Percentiles rank a stretch among this genome's conserved stretches.
These are phyloP conservation scores for Talaromyces sp. DNA, from an alignment of 2,329 filamentous ascomycete species.

Conservation along the genomic window DNA sequence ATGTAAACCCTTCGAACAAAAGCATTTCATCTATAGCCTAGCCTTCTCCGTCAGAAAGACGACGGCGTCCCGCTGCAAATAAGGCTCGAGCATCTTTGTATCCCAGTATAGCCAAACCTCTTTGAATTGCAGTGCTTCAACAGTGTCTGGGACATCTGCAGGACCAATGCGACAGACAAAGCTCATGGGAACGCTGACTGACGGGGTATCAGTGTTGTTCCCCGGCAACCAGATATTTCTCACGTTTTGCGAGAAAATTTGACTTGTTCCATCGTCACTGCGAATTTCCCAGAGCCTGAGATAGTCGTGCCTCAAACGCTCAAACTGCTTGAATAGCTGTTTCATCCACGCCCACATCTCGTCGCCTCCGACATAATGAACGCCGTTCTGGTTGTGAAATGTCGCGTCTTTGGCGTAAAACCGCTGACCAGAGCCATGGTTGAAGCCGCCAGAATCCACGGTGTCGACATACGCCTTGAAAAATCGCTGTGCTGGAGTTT, in stretches of 20 bases:
- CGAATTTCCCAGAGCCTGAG: slow-evolving; percentile 9
- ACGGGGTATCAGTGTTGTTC: slow-evolving; percentile 5
- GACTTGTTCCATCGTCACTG: slow-evolving; percentile 6
- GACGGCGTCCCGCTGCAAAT: slow-evolving; percentile 7
- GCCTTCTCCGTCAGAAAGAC: slow-evolving; percentile 2
- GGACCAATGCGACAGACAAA: slow-evolving; percentile 9
- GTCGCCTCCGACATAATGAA: slow-evolving; percentile 12
- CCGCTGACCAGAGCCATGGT: slow-evolving; percentile 8
- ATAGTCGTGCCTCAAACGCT: slow-evolving; percentile 7
- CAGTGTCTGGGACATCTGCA: slow-evolving; percentile 1
- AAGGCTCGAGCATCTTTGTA: slow-evolving; percentile 2
- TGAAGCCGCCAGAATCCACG: slow-evolving; percentile 10
- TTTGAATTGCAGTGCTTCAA: slow-evolving; percentile 6
- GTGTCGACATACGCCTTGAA: slow-evolving; percentile 12
- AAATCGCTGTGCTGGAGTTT: slow-evolving; percentile 9
- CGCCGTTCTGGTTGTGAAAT: slow-evolving; percentile 12
- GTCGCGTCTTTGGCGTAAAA: slow-evolving; percentile 9
- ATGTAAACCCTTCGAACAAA: background rate
- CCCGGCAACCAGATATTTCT: slow-evolving; percentile 9
- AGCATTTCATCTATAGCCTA: background rate
- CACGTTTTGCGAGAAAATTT: slow-evolving; percentile 5
- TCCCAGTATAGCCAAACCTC: slow-evolving; percentile 12
- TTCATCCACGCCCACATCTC: slow-evolving; percentile 15
- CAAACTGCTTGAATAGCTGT: slow-evolving; percentile 12
- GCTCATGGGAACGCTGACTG: slow-evolving; percentile 9